Base-by-base conservation (phyloP, 768 basidiomycete species). In the Auricularia cornea region DNA sequence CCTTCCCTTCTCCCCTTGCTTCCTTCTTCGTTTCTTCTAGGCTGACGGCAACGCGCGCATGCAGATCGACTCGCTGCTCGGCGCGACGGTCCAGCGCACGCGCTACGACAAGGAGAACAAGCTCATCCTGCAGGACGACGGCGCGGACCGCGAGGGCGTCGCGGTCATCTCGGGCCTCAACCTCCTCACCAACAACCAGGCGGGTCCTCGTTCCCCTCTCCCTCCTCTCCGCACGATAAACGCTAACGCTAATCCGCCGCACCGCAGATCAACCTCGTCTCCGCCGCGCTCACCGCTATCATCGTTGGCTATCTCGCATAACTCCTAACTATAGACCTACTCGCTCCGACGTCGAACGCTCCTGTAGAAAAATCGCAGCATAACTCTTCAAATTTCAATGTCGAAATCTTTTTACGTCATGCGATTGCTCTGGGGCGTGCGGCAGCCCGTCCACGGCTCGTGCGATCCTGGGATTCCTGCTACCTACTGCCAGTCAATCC, bases 61-160 rank as follows among this genome's bases (percentile, higher is more conserved):
- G n/a, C 71, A 91, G 90, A 73, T 93, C 59, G 95, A 98, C 71
- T 94, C 91, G 0, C 51, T 97, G 14, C 78, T 97, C 20, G 95
- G 95, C 2, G 93, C 94, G 4, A 93, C 90, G 4, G 71, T 96
- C 1, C 95, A 98, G 68, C 78, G 81, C 61, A 93, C 92, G 3
- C 81, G 86, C 30, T 96, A 87, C 74, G 87, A 88, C 4, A 75
- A 75, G 54, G 76, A 77, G 26, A 81, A 80, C 66, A 85, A 85
- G 68, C 75, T 81, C 52, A 79, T 97, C 59, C 77, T 92, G 16
- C 85, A 87, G 59, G 85, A 90, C 26, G 51, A 59, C 32, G 71
- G 70, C 18, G 62, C 70, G 20, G 74, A 76, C 14, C 80, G 83
- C 63, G 78, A 83, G 12, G 74, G 89, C 62, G 65, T 67, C 28